Percentiles rank a stretch among this genome's conserved stretches.
Evolutionary conservation across 1,139 yeast species (phyloP).

Genomic region (Wickerhamomyces sp.): DNA sequence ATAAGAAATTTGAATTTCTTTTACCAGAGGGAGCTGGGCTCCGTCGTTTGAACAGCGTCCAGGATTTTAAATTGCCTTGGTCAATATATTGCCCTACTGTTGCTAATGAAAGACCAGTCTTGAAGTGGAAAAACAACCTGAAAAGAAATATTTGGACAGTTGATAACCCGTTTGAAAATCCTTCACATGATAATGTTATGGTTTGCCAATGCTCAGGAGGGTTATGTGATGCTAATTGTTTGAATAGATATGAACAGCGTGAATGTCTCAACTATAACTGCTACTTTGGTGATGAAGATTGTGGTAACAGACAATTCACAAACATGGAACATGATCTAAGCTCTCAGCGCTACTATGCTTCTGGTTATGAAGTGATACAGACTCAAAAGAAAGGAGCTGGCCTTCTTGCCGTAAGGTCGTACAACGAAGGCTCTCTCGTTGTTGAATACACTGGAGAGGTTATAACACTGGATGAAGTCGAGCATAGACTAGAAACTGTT

Average conservation of each 20-base stretch:
- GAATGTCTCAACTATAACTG: constrained; percentile 34
- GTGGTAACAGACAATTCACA: constrained; percentile 35
- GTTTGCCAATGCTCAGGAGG: constrained; percentile 26
- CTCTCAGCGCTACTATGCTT: constrained; percentile 23
- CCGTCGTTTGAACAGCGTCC: constrained; percentile 7
- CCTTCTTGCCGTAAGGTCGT: constrained; percentile 31
- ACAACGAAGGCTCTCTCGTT: constrained; percentile 32
- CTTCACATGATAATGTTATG: constrained; percentile 3
- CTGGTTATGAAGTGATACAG: constrained; percentile 30
- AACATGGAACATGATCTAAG: constrained; percentile 13
- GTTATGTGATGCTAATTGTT: constrained; percentile 32
- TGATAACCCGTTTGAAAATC: constrained; percentile 14
- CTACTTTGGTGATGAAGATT: constrained; percentile 28
- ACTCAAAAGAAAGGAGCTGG: constrained; percentile 34
- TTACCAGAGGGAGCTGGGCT: constrained; percentile 22
- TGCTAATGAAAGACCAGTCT: constrained; percentile 20
- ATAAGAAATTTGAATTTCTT: constrained; percentile 12
- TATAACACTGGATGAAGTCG: constrained; percentile 26
- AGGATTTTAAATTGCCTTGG: constrained; percentile 30
- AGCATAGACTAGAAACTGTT: constrained; percentile 12
- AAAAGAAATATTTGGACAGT: constrained; percentile 24
- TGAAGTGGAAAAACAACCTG: constrained; percentile 27
- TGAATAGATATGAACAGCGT: constrained; percentile 25
- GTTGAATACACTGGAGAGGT: constrained; percentile 43
- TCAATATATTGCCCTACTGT: constrained; percentile 30